Conservation (phyloP, 2,329 filamentous ascomycete species). For the Fusarium cicatricum region DNA sequence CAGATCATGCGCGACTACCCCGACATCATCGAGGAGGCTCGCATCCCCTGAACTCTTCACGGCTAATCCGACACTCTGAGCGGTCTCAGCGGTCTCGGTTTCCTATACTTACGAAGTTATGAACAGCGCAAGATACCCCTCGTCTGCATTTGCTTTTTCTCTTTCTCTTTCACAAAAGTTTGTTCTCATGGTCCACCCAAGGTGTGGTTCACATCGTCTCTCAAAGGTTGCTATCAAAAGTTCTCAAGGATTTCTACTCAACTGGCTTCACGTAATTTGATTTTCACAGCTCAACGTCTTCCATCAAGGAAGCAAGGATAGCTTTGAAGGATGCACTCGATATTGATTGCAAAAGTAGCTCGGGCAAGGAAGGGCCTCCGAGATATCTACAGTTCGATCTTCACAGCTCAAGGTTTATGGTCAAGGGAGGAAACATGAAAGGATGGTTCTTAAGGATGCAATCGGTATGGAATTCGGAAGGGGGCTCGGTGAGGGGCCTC, state of each 20-base stretch:
- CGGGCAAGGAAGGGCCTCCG: too few species aligned
- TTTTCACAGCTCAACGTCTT: neutral
- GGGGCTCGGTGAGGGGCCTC: neutral
- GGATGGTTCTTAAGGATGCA: neutral
- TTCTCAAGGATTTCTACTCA: neutral
- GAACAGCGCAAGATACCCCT: conserved; percentile 21
- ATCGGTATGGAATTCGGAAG: neutral
- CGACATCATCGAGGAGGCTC: too few species aligned
- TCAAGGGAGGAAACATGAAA: neutral
- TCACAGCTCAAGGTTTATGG: neutral
- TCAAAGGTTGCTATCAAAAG: too few species aligned
- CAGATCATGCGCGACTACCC: too few species aligned
- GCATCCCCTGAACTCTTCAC: too few species aligned
- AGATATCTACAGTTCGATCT: neutral
- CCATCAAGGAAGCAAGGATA: too few species aligned
- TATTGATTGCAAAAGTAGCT: too few species aligned
- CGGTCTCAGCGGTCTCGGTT: neutral
- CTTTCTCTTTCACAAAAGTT: neutral
- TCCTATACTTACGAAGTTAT: neutral
- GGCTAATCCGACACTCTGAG: neutral
- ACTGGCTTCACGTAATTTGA: neutral
- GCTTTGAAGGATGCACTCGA: too few species aligned
- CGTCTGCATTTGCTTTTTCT: neutral
- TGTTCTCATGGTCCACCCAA: neutral
- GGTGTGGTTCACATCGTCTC: too few species aligned